phyloP scores from a whole-genome alignment of 345 rosid genomes.

The Salix udensis region DNA sequence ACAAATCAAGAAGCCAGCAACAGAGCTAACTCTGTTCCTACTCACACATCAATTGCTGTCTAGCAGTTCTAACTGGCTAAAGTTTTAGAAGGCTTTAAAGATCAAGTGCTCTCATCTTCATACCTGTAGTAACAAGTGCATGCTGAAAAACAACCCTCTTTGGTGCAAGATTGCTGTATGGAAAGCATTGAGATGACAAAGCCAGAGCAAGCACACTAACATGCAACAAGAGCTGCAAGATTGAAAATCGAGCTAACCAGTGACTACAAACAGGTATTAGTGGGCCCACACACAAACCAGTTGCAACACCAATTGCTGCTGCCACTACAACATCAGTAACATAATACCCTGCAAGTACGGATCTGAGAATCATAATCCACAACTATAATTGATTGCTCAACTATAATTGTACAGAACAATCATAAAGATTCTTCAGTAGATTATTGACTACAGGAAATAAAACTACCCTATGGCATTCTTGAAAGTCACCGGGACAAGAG shows the following conservation, averaged over 20 bases:
- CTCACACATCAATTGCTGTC: neutral
- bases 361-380: slow-evolving; percentile 3
- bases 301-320: slow-evolving; percentile 56
- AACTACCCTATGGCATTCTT: neutral
- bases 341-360: slow-evolving; percentile 61
- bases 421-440: neutral
- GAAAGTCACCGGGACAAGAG: neutral
- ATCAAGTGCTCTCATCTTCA: neutral
- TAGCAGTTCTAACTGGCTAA: neutral
- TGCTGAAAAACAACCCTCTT: slow-evolving; percentile 90
- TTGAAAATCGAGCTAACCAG: slow-evolving; percentile 73
- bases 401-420: neutral
- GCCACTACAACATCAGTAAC: slow-evolving; percentile 72
- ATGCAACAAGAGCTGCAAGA: slow-evolving; percentile 69
- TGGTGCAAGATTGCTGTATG: slow-evolving; percentile 80
- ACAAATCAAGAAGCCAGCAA: neutral
- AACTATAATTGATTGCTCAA: neutral
- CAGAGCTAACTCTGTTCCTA: neutral
- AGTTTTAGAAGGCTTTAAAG: slow-evolving; percentile 3
- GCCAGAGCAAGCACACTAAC: slow-evolving; percentile 71
- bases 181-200: slow-evolving; percentile 80
- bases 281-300: slow-evolving; percentile 85
- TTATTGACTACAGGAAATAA: neutral
- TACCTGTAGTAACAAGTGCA: slow-evolving; percentile 70
- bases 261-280: slow-evolving; percentile 63